Base-by-base conservation (phyloP, 1,139 yeast species). In the Blastobotrys proliferans region DNA sequence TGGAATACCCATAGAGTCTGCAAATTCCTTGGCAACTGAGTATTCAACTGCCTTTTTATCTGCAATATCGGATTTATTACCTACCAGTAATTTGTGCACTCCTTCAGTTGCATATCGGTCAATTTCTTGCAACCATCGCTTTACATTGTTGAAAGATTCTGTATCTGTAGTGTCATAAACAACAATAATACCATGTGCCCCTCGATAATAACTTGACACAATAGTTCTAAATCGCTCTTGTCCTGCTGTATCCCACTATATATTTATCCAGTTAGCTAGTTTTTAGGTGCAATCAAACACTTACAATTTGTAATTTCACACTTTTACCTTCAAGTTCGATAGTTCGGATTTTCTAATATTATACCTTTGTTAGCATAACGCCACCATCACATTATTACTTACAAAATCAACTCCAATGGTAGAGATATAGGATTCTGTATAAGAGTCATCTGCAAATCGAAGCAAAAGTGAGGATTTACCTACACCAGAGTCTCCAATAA, bases 41-140 rank as follows among this genome's bases (percentile, higher is more conserved):
- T 85, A 88, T 63, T 94, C 97, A 45, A 92, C 98, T 44, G 87
- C 92, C 72, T 90, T 86, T 74, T 90, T 87, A 62, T 90, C 97
- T 39, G 85, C 75, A 65, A 92, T 75, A 70, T 92, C 98, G 49
- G 95, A 90, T 74, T 92, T 92, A 74, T 92, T 92, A 59, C 98
- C 98, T 39, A 92, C 97, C 55, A 92, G 75, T 64, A 92, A 74
- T 72, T 92, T 92, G 82, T 87, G 84, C 40, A 92, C 98, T 35
- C 97, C 96, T 51, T 95, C 95, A 19, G 97, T 90, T 47, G 97
- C 98, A 68, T 90, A 92, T 61, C 97, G 83, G 69, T 92, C 98
- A 61, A 92, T 92, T 68, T 92, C 98, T 70, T 90, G 97, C 67
- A 92, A 76, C 98, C 98, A 92, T 69, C 88, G 96, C 71, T 90